These are phyloP conservation scores for Hyphopichia burtonii DNA, from an alignment of 1,139 yeast genomes.

Conservation along the genomic window DNA sequence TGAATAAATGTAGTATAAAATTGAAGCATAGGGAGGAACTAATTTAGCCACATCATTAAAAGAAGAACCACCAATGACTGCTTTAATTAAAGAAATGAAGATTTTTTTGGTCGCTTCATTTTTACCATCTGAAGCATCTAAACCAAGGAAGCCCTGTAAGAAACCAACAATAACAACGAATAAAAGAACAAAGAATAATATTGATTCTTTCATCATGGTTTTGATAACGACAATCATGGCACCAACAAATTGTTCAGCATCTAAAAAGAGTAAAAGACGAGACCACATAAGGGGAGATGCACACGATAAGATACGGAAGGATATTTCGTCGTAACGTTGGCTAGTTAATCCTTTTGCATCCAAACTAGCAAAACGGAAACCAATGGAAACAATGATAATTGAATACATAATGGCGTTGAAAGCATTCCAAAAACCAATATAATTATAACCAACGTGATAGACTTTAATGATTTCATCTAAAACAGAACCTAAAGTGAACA, in stretches of 20 bases:
- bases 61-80: conserved; percentile 72
- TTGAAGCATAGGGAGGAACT: conserved; percentile 81
- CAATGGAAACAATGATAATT: conserved; percentile 52
- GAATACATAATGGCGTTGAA: conserved; percentile 72
- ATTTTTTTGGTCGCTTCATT: conserved; percentile 70
- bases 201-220: conserved; percentile 83
- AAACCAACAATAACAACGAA: conserved; percentile 75
- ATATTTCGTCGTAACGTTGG: conserved; percentile 55
- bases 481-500: conserved; percentile 65
- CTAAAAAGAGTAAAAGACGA: conserved; percentile 70
- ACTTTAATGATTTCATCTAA: conserved; percentile 68
- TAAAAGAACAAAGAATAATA: conserved; percentile 74
- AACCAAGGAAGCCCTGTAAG: conserved; percentile 81
- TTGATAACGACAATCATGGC: conserved; percentile 84
- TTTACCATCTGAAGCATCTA: conserved; percentile 85
- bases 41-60: conserved; percentile 68
- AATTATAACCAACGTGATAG: conserved; percentile 72
- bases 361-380: conserved; percentile 56
- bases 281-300: conserved; percentile 91
- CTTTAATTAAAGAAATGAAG: conserved; percentile 62
- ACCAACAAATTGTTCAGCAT: conserved; percentile 80
- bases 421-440: conserved; percentile 77
- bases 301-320: conserved; percentile 72
- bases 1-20: conserved; percentile 73
- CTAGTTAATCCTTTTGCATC: conserved; percentile 23